Base-by-base conservation (phyloP, 2,329 filamentous ascomycete genomes). In the Malbranchea zuffiana region DNA sequence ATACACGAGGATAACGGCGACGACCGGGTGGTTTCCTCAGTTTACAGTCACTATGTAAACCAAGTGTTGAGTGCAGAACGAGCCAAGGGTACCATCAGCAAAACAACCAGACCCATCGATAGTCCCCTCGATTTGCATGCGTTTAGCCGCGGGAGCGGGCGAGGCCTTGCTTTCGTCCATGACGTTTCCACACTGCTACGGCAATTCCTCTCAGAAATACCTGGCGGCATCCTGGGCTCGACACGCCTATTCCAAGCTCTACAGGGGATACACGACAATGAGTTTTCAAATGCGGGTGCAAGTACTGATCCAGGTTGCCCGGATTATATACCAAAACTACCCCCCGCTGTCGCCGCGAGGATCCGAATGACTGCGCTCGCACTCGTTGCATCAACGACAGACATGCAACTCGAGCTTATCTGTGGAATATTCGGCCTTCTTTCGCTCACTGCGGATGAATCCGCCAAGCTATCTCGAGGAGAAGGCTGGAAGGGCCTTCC, bases 391-490 rank as follows among this genome's bases (percentile, higher is more conserved):
- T 41, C 60, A 36, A 56, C 57, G 7, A 53, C 46, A 28, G 51
- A 59, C 23, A 55, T 60, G 51, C 57, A 62, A 37, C 47, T 60
- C 26, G 57, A 59, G 17, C 49, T 64, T 15, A 56, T 63, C 38
- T 63, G 59, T 37, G 55, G 55, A 1, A 52, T 62, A 1, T 60
- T 63, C 39, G 61, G 60, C 5, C 44, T 63, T 8, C 52, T 60
- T 29, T 43, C 51, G 11, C 41, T 53, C 7, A 43, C 61, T 18
- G 39, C 55, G 7, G 48, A 56, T 33, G 51, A 55, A 37, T 50
- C 34, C 6, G 24, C 43, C 34, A 46, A 47, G 27, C 43, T 25
- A 30, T 31, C 40, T 15, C 47, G 46, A 35, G 40, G 43, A 23
- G 47, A 41, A 27, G 37, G 44, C 26, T 50, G 48, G 26, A 41